Conservation (phyloP, 208 protist genomes). For the Trypanosoma brucei region DNA sequence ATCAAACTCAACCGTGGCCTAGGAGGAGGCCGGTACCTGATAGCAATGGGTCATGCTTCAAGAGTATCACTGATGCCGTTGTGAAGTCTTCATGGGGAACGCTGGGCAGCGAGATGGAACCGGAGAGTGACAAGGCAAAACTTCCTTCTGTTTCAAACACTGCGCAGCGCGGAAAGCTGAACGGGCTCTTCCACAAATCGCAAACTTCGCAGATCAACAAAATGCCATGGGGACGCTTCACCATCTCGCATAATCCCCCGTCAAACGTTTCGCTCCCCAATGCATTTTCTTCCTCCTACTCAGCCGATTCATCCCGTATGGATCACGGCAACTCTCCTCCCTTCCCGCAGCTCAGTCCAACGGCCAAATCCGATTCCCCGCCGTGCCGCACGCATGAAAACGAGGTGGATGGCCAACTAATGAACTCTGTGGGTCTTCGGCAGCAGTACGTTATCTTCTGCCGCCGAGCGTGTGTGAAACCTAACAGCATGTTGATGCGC, state of each 20-base stretch:
- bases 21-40: not conserved
- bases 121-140: not conserved
- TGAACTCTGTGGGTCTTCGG: not conserved
- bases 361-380: not conserved
- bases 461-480: conserved; percentile 18
- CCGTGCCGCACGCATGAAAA: conserved; percentile 7
- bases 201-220: not conserved
- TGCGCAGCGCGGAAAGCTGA: not conserved
- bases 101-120: not conserved
- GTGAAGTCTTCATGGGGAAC: conserved; percentile 15
- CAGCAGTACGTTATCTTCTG: conserved; percentile 34
- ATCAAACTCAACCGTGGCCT: not conserved
- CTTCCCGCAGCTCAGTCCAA: not conserved
- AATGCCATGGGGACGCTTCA: conserved; percentile 15
- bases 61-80: conserved; percentile 9
- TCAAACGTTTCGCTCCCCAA: not conserved
- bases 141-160: conserved; percentile 9
- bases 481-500: conserved; percentile 28
- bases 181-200: not conserved
- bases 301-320: not conserved
- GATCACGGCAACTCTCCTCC: conserved; percentile 2
- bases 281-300: conserved; percentile 3
- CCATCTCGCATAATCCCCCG: not conserved
- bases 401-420: not conserved
- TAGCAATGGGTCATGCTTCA: not conserved